Base-by-base conservation (phyloP, 257 asterid genomes). In the Schizonepeta tenuifolia region DNA sequence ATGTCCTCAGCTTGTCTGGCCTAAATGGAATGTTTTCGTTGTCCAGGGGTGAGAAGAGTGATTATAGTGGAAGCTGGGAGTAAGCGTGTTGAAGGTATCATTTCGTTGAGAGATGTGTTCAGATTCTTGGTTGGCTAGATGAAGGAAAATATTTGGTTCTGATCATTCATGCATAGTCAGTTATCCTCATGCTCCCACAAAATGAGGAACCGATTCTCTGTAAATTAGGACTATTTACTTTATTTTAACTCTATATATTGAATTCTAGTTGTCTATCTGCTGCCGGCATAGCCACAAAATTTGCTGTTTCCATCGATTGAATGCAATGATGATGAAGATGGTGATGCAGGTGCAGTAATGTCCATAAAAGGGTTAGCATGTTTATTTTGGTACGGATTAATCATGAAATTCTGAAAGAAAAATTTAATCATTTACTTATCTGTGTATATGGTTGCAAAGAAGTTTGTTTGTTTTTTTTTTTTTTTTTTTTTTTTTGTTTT, bases 31-130 rank as follows among this genome's bases (percentile, higher is more conserved):
- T 62, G n/a, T 21, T 21, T 21, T 22, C 62, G 14, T 60, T 80
- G 79, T 79, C 66, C 81, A 89, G 93, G 96, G 68, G 91, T 83
- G 7, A 80, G 93, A 78, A 81, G 93, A 77, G 87, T 89, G 55
- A 85, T 89, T 7, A 85, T 89, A 38, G 96, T 89, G 82, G 92
- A 89, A 81, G 90, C 92, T 26, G 96, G 96, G 44, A 86, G 91
- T 75, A 89, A 83, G 81, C 93, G 91, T 0, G 89, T 89, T 38
- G 96, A 89, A 78, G 96, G 96, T 40, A 85, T 89, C 43, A 79
- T 89, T 69, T 85, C 93, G 8, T 71, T 85, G 72, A 87, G 88
- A 28, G 93, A 89, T 22, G 88, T 89, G 80, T 82, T 89, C 83
- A 81, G 70, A 60, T 89, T 87, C 85, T 78, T 89, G 78, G 79